Evolutionary conservation across 2,329 filamentous ascomycete species (phyloP).

Genomic region (Periconia digitata): DNA sequence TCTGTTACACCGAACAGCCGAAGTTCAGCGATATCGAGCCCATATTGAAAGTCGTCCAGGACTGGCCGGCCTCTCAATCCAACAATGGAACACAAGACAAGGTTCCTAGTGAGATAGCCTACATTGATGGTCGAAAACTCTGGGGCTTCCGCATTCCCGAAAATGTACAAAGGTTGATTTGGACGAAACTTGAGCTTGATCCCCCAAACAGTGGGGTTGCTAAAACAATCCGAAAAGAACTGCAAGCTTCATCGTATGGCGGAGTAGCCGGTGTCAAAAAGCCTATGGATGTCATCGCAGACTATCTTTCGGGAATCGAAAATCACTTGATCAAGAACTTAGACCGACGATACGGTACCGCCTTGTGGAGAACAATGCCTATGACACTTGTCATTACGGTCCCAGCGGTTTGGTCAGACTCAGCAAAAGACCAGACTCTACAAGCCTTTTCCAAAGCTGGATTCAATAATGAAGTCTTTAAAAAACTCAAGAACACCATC

Average conservation of each 20-base stretch:
- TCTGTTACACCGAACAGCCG: slow-evolving; percentile 33
- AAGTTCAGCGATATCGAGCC: slow-evolving; percentile 7
- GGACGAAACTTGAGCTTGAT: slow-evolving; percentile 36
- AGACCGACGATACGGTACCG: slow-evolving; percentile 18
- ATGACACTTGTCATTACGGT: slow-evolving; percentile 27
- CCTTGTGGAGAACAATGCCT: slow-evolving; percentile 18
- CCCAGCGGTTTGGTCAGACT: slow-evolving; percentile 29
- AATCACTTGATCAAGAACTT: slow-evolving; percentile 24
- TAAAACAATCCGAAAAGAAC: slow-evolving; percentile 17
- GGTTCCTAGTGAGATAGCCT: slow-evolving; percentile 27
- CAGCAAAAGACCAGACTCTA: slow-evolving; percentile 20
- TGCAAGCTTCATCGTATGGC: neutral
- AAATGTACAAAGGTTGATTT: slow-evolving; percentile 28
- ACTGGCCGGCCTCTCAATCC: slow-evolving; percentile 27
- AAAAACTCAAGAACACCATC: slow-evolving; percentile 8
- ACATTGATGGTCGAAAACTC: slow-evolving; percentile 5
- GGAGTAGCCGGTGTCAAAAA: slow-evolving; percentile 3
- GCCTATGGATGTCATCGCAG: slow-evolving; percentile 31
- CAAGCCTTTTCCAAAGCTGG: slow-evolving; percentile 21
- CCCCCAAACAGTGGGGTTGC: slow-evolving; percentile 12
- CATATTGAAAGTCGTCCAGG: slow-evolving; percentile 23
- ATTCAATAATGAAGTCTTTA: slow-evolving; percentile 17
- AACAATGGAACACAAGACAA: slow-evolving; percentile 33
- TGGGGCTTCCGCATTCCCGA: slow-evolving; percentile 21
- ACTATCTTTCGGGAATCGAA: slow-evolving; percentile 27